A percentile compares a stretch with the other conserved stretches of the same genome.
phyloP scores from a whole-genome alignment of 768 basidiomycete species.

The Termitomyces sp. region DNA sequence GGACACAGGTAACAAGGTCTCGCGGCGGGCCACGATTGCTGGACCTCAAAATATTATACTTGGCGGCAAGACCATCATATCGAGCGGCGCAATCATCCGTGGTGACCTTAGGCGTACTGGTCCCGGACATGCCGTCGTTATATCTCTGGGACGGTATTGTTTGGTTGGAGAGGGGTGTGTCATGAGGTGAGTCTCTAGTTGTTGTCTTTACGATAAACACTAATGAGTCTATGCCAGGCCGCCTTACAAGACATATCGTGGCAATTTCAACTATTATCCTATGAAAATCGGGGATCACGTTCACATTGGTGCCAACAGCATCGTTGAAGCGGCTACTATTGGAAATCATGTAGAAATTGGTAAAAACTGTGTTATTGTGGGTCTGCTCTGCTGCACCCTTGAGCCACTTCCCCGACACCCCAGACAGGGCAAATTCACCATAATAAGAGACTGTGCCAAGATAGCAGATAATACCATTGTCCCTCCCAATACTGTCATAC shows the following conservation, averaged over 20 bases:
- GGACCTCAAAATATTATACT: constrained; percentile 97
- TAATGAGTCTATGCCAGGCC: constrained; percentile 41
- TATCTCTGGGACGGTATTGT: constrained; percentile 92
- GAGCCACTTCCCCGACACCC: not conserved
- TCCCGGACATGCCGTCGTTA: constrained; percentile 90
- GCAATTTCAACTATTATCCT: constrained; percentile 95
- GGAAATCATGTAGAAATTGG: constrained; percentile 95
- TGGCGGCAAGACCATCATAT: constrained; percentile 95
- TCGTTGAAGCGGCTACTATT: constrained; percentile 93
- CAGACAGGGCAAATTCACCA: constrained; percentile 87
- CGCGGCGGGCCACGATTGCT: constrained; percentile 84
- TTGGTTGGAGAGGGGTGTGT: constrained; percentile 86
- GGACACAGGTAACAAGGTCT: constrained; percentile 97
- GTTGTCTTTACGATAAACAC: not conserved
- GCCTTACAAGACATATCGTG: constrained; percentile 87
- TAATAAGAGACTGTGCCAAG: constrained; percentile 93
- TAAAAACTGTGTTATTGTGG: constrained; percentile 90
- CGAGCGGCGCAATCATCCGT: constrained; percentile 84
- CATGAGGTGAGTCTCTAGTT: constrained; percentile 55
- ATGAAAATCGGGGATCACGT: constrained; percentile 97
- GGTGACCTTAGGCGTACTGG: constrained; percentile 90
- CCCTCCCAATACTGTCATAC: constrained; percentile 90
- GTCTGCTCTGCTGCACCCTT: constrained; percentile 22
- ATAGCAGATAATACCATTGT: constrained; percentile 88
- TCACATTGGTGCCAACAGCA: constrained; percentile 82